These are phyloP conservation scores for Turnera subulata DNA, from an alignment of 345 rosid genomes.

Conservation along the genomic window DNA sequence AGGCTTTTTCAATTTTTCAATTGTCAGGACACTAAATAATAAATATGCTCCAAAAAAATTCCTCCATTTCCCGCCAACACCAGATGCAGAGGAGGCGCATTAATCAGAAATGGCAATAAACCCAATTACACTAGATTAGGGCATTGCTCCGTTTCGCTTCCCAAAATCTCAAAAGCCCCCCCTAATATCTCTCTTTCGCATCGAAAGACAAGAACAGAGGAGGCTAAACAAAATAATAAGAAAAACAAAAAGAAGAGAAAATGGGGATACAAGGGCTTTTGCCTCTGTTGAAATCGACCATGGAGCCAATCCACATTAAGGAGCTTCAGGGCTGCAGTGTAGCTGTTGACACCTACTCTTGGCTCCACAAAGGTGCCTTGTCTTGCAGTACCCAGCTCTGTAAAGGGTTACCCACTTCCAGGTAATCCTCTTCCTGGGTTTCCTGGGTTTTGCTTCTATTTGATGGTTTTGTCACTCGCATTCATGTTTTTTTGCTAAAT, in stretches of 20 bases:
- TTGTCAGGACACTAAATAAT: too few relatives aligned
- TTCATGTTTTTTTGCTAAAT: too few relatives aligned
- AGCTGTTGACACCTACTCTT: conserved; percentile 91
- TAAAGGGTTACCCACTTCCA: conserved; percentile 58
- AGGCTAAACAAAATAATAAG: too few relatives aligned
- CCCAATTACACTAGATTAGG: conserved; percentile 1
- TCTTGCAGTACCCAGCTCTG: conserved; percentile 70
- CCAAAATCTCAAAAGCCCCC: background rate
- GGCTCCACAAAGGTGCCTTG: conserved; percentile 84
- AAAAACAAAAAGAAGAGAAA: background rate
- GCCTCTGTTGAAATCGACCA: conserved; percentile 81
- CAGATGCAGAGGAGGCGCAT: too few relatives aligned
- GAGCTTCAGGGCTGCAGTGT: conserved; percentile 72
- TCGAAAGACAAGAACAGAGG: background rate
- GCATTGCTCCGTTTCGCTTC: background rate
- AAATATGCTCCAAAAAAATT: too few relatives aligned
- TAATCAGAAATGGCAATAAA: too few relatives aligned
- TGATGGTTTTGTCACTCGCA: background rate
- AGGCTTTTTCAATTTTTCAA: too few relatives aligned
- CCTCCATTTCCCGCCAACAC: too few relatives aligned
- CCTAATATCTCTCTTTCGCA: background rate
- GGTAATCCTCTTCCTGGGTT: conserved; percentile 26
- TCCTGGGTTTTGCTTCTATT: background rate
- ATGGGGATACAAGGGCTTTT: conserved; percentile 86
- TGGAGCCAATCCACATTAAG: conserved; percentile 66